phyloP scores from a whole-genome alignment of 768 basidiomycete species.

The Tylopilus subfusipes region DNA sequence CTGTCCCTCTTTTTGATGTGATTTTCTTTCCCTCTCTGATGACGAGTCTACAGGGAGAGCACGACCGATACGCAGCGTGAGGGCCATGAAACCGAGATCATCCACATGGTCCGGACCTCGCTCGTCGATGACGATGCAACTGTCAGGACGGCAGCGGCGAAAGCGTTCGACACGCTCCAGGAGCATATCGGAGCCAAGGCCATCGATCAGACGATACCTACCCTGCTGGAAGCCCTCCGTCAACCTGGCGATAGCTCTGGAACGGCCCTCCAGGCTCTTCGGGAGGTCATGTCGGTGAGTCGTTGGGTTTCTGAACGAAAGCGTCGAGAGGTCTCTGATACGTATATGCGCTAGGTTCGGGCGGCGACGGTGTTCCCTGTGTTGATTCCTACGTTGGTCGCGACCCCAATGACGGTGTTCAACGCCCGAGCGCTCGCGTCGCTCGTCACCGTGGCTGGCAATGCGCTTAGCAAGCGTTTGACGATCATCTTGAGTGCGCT shows the following conservation, averaged over 20 bases:
- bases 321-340: not conserved
- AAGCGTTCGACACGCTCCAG: slow-evolving; percentile 87
- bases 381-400: slow-evolving; percentile 87
- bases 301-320: not conserved
- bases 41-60: slow-evolving; percentile 57
- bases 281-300: slow-evolving; percentile 89
- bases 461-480: slow-evolving; percentile 80
- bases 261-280: slow-evolving; percentile 88
- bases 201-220: slow-evolving; percentile 96
- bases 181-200: slow-evolving; percentile 86
- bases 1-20: not conserved
- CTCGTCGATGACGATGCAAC: slow-evolving; percentile 85
- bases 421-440: slow-evolving; percentile 89
- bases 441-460: slow-evolving; percentile 90
- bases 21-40: not conserved
- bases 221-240: slow-evolving; percentile 86
- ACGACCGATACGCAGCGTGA: slow-evolving; percentile 81
- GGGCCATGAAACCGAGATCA: slow-evolving; percentile 85
- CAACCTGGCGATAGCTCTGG: slow-evolving; percentile 94
- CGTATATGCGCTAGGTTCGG: slow-evolving; percentile 58
- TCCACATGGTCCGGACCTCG: slow-evolving; percentile 75
- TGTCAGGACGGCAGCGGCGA: slow-evolving; percentile 88
- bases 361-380: slow-evolving; percentile 96
- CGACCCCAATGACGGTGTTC: slow-evolving; percentile 90
- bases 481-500: slow-evolving; percentile 75